These are phyloP conservation scores for Vicia villosa DNA, from an alignment of 306 rosid species.

Conservation along the genomic window DNA sequence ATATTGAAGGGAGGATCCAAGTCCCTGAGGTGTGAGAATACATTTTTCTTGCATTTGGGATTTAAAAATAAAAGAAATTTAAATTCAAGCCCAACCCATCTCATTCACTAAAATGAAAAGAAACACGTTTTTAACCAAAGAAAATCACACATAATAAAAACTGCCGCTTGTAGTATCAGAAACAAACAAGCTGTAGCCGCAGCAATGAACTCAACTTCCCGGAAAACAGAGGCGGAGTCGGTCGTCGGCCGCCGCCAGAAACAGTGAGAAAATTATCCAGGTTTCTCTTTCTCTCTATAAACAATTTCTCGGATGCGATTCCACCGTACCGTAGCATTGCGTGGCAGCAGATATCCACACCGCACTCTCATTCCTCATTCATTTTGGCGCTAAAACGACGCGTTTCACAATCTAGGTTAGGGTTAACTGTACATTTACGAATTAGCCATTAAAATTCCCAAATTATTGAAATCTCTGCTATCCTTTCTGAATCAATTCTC, in stretches of 20 bases:
- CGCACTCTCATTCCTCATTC: not conserved
- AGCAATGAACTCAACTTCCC: conserved; percentile 3
- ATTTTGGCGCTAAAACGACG: not conserved
- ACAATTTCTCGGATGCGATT: not conserved
- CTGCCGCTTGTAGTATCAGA: not conserved
- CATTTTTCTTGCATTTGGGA: too few species aligned
- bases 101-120: not conserved
- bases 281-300: not conserved
- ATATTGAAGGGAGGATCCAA: too few species aligned
- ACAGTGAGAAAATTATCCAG: not conserved
- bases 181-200: not conserved
- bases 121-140: not conserved
- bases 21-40: too few species aligned
- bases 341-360: not conserved
- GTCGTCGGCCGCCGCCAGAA: not conserved
- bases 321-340: not conserved
- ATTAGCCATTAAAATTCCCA: conserved; percentile 4
- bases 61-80: too few species aligned
- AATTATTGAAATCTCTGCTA: conserved; percentile 10
- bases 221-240: not conserved
- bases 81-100: not conserved
- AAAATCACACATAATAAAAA: not conserved
- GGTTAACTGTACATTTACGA: conserved; percentile 6
- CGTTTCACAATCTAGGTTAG: not conserved
- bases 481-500: not conserved